Evolutionary conservation across 1,284 basidiomycete species (phyloP).

Genomic region (Golubevia sp.): DNA sequence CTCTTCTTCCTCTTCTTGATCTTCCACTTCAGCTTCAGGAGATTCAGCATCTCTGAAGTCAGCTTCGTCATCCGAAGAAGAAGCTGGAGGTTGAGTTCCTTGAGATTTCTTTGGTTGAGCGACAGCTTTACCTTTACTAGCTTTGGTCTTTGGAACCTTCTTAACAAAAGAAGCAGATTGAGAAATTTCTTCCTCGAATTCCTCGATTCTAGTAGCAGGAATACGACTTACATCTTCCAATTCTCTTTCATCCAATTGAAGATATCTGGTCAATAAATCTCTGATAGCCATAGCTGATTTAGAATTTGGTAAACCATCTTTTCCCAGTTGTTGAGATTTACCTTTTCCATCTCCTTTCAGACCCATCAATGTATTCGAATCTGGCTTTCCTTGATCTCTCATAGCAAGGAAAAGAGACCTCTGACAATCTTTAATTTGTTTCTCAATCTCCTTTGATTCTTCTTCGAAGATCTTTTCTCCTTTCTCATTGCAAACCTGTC

Average conservation of each 20-base stretch:
- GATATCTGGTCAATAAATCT: background rate
- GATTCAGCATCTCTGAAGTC: slow-evolving; percentile 9
- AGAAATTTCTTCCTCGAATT: slow-evolving; percentile 2
- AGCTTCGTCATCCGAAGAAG: background rate
- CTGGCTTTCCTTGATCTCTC: slow-evolving; percentile 24
- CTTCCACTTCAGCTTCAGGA: too few relatives aligned
- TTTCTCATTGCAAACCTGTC: slow-evolving; percentile 14
- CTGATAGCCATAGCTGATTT: background rate
- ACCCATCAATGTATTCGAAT: slow-evolving; percentile 14
- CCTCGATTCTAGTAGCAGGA: background rate
- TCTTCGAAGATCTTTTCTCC: slow-evolving; percentile 15
- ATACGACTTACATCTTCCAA: background rate
- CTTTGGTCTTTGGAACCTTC: slow-evolving; percentile 2
- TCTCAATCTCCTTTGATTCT: slow-evolving; percentile 28
- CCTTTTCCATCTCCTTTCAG: slow-evolving; percentile 1
- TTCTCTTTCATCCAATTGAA: background rate
- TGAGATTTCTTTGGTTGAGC: too few relatives aligned
- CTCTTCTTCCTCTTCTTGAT: slow-evolving; percentile 4
- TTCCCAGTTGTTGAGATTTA: background rate
- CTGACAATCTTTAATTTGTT: slow-evolving; percentile 20
- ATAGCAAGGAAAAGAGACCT: background rate
- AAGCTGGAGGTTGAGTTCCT: too few relatives aligned
- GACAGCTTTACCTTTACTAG: background rate
- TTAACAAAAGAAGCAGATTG: slow-evolving; percentile 2
- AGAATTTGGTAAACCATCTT: background rate